phyloP scores from a whole-genome alignment of 768 basidiomycete genomes.

The Tylopilus vinaceipallidus region DNA sequence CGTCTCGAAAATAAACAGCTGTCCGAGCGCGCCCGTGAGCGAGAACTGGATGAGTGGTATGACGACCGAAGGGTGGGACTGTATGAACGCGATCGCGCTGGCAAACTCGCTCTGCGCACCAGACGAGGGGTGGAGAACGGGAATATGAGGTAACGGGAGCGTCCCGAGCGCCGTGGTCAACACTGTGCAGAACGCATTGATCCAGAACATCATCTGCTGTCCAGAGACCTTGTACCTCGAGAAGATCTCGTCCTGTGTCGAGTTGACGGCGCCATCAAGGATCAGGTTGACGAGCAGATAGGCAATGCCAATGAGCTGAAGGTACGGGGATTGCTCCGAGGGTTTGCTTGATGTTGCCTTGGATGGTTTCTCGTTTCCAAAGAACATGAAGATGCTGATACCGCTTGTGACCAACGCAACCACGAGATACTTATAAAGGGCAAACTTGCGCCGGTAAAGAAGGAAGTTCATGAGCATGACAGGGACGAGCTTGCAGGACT shows the following conservation, averaged over 20 bases:
- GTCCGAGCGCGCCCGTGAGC: conserved; percentile 88
- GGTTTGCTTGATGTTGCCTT: conserved; percentile 36
- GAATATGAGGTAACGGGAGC: conserved; percentile 77
- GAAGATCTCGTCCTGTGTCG: conserved; percentile 97
- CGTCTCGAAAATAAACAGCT: conserved; percentile 97
- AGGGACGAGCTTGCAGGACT: conserved; percentile 98
- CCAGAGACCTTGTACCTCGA: conserved; percentile 69
- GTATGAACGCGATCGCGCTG: conserved; percentile 71
- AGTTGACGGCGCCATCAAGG: conserved; percentile 91
- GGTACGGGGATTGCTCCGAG: conserved; percentile 40
- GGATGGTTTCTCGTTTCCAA: conserved; percentile 57
- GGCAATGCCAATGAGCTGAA: conserved; percentile 65
- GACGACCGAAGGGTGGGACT: conserved; percentile 71
- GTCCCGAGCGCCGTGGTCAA: conserved; percentile 67
- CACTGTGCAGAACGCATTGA: conserved; percentile 83
- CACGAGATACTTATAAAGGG: conserved; percentile 92
- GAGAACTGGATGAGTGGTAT: conserved; percentile 80
- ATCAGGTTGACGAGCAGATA: conserved; percentile 85
- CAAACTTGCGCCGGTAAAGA: conserved; percentile 90
- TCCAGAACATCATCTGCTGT: conserved; percentile 99
- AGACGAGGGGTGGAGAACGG: conserved; percentile 71
- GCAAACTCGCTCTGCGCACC: conserved; percentile 61
- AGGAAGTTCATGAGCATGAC: conserved; percentile 98
- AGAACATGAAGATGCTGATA: conserved; percentile 92
- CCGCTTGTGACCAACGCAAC: conserved; percentile 90